Evolutionary conservation across 2,329 filamentous ascomycete species (phyloP), one percentile per base, ranked within the genome.

Genomic region (Aspergillus pseudotamarii): DNA sequence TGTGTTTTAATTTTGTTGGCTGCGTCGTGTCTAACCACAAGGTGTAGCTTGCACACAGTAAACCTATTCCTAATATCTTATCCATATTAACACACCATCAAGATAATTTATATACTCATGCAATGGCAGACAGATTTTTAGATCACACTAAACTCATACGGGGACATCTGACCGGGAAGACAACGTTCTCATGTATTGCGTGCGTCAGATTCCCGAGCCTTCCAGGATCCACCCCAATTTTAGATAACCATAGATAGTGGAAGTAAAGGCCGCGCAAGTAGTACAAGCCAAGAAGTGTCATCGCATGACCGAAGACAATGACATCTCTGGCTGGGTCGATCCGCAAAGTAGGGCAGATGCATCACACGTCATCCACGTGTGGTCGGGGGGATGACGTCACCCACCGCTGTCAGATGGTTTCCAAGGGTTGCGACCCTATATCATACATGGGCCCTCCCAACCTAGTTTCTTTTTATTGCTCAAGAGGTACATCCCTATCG

Each of bases 341-440:
- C 45, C 12, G 12, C 45, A 23, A 48, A 26, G 14, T 14, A 48
- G 21, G 21, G 21, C 12, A 16, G 23, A 53, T 21, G 26, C 26
- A 23, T 19, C 57, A 50, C 51, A 63, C 61, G 61, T 63, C 61
- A 63, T 63, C 34, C 58, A 62, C 60, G 56, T 59, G 56, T 34
- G 38, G 21, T 21, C 14, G 23, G 21, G 28, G 28, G 26, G 54
- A 61, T 60, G 58, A 63, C 61, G 58, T 63, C 60, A 58, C 38
- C 43, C 28, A 8, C n/a, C 30, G 30, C 57, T 23, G 32, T 58
- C 57, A 36, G 34, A 48, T 48, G 56, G 12, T 28, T 26, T 48
- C 14, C 45, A n/a, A 53, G n/a, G 32, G 32, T 19, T 26, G 30
- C 10, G 9, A 26, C 10, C 11, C 14, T 59, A 36, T 38, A 21